phyloP scores from a whole-genome alignment of 179 eudicot species.

The Beta lomatogona region DNA sequence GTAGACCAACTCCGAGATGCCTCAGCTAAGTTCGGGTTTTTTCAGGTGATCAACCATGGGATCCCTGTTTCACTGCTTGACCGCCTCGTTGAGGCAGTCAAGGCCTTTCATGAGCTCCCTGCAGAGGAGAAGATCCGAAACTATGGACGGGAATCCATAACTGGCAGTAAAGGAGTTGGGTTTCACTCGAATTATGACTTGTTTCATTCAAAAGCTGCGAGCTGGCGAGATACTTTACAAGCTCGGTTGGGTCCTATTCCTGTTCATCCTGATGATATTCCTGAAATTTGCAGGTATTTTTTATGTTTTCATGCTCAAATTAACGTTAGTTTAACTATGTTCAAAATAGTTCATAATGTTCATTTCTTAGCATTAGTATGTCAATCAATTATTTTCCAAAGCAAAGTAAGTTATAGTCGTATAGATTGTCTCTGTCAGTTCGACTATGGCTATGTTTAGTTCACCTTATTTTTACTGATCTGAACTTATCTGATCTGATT shows the following conservation, averaged over 20 bases:
- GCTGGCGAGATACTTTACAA: slow-evolving; percentile 72
- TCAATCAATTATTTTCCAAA: no score
- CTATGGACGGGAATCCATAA: slow-evolving; percentile 35
- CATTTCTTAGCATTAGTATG: no score
- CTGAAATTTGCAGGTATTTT: slow-evolving; percentile 35
- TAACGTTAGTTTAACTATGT: no score
- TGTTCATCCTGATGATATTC: slow-evolving; percentile 35
- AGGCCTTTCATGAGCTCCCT: slow-evolving; percentile 45
- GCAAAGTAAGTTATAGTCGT: no score
- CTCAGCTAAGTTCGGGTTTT: slow-evolving; percentile 57
- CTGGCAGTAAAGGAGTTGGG: slow-evolving; percentile 30
- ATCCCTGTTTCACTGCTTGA: slow-evolving; percentile 27
- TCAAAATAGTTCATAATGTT: no score
- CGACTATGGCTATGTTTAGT: no score
- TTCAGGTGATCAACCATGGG: slow-evolving; percentile 61
- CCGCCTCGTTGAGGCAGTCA: slow-evolving; percentile 35
- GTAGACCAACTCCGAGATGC: slow-evolving; percentile 43
- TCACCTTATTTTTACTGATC: no score
- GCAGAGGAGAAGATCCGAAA: slow-evolving; percentile 31
- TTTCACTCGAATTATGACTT: slow-evolving; percentile 60
- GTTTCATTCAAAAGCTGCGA: slow-evolving; percentile 68
- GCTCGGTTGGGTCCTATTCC: slow-evolving; percentile 42
- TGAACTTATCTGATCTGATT: no score
- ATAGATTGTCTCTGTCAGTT: no score
- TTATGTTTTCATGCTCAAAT: no score